These are phyloP conservation scores for Beta lomatogona DNA, from an alignment of 179 eudicot genomes.

Conservation along the genomic window DNA sequence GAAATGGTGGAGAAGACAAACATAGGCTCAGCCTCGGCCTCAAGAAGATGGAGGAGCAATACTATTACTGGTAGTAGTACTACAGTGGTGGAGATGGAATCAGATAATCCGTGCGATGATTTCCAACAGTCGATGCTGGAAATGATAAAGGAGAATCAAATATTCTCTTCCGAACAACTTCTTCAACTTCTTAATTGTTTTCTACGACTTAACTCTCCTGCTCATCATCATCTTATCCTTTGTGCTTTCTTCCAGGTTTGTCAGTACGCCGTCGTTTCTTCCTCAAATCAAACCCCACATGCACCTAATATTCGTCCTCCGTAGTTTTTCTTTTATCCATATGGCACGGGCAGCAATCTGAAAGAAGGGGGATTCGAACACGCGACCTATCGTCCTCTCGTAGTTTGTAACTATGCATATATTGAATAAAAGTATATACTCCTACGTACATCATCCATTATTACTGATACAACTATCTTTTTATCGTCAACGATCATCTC, in stretches of 20 bases:
- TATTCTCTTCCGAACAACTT: slow-evolving; percentile 58
- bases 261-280: slow-evolving; percentile 42
- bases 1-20: neutral
- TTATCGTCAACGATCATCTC: too few species aligned
- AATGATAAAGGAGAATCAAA: slow-evolving; percentile 78
- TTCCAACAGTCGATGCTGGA: slow-evolving; percentile 80
- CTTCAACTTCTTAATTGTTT: slow-evolving; percentile 72
- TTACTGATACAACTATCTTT: neutral
- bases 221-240: slow-evolving; percentile 66
- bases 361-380: too few species aligned
- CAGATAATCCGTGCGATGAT: slow-evolving; percentile 76
- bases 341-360: too few species aligned
- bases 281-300: neutral
- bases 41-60: neutral
- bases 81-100: slow-evolving; percentile 75
- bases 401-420: too few species aligned
- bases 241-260: slow-evolving; percentile 81
- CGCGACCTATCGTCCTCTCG: too few species aligned
- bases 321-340: too few species aligned
- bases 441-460: too few species aligned
- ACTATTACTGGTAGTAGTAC: slow-evolving; percentile 14
- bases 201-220: slow-evolving; percentile 73
- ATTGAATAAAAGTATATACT: too few species aligned
- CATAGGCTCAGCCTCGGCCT: neutral
- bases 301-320: neutral